Evolutionary conservation across 2,329 filamentous ascomycete genomes (phyloP), one percentile per base, ranked within the genome.

Genomic region (Epichloe hybrida): DNA sequence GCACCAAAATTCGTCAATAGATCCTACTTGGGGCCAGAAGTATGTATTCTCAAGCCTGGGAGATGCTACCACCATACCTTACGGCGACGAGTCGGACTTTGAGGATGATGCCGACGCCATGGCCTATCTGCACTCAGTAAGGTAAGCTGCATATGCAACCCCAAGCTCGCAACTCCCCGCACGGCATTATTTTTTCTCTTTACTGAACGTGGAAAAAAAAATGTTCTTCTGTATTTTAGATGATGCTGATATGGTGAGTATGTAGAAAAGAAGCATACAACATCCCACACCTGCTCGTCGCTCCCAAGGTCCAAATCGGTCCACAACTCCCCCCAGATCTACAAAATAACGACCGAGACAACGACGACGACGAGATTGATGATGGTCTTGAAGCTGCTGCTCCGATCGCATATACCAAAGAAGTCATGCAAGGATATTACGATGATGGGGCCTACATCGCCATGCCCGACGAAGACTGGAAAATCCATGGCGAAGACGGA

Each of bases 371-470:
- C 9, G 58, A 63, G n/a, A 27, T 56, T 15, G 49, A 64, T 3
- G 70, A 75, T 52, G 64, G 66, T 48, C 5, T 6, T 31, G n/a
- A 37, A 4, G 17, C 34, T 20, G 23, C 31, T 13, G 23, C 36
- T 13, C 27, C 37, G 15, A 63, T 61, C 35, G 71, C 76, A 41
- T 80, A 81, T 59, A 60, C 71, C 8, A 62, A 70, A 20, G 73
- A 75, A 49, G 78, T 84, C 58, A 69, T 72, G 21, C 68, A 76
- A 50, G 85, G 84, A 11, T 83, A 80, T 61, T 93, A 87, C 63
- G 71, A 81, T 15, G 86, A 95, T 57, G 89, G 88, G 46, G 85
- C 87, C 38, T 95, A 88, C 63, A 79, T 84, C 23, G 85, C 82
- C 4, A 72, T 75, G 3, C 74, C 79, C 0, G 68, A 73, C 31